These are phyloP conservation scores for Monosporascus sp. DNA, from an alignment of 2,329 filamentous ascomycete species.

Conservation along the genomic window DNA sequence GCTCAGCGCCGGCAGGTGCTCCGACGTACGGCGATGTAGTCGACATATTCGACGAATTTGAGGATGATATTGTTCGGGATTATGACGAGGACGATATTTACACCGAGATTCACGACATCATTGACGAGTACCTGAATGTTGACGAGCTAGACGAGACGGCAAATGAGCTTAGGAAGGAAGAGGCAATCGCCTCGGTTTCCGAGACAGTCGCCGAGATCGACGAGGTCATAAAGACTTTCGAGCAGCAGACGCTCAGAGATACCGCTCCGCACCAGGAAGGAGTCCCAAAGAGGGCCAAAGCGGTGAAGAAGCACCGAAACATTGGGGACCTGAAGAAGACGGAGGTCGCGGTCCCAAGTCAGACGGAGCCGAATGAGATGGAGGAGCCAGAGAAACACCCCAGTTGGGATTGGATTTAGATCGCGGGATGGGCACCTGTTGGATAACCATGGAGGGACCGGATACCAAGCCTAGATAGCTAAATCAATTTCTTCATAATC, in stretches of 20 bases:
- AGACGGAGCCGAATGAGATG: neutral
- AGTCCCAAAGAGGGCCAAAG: neutral
- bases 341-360: neutral
- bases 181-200: conserved; percentile 10
- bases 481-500: too few relatives aligned
- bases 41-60: neutral
- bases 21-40: neutral
- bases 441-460: neutral
- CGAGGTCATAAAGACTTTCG: conserved; percentile 10
- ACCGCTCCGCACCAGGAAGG: neutral
- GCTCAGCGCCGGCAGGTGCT: neutral
- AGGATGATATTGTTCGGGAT: neutral
- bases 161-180: conserved; percentile 10
- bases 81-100: conserved; percentile 10
- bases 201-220: conserved; percentile 8
- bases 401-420: neutral
- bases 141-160: conserved; percentile 1
- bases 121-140: conserved; percentile 17
- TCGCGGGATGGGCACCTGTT: neutral
- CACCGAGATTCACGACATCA: conserved; percentile 20
- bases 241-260: neutral
- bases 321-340: neutral
- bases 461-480: too few relatives aligned
- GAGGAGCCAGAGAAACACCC: neutral
- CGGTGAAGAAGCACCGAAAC: neutral